phyloP scores from a whole-genome alignment of 2,329 filamentous ascomycete species.

The Aureobasidium uvarum region DNA sequence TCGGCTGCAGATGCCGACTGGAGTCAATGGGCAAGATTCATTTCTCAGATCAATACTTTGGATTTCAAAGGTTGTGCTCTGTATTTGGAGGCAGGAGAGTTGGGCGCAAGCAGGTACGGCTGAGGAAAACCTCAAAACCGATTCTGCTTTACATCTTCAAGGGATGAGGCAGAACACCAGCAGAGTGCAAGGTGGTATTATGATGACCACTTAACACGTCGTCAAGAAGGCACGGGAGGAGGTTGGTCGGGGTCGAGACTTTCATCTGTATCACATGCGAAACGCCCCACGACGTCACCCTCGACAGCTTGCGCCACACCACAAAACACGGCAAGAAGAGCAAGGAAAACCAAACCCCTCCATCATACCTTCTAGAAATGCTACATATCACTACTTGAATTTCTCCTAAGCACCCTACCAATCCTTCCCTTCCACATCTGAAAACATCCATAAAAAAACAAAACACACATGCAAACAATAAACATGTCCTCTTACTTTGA shows the following conservation, averaged over 20 bases:
- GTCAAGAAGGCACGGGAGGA: background rate
- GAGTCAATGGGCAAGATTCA: background rate
- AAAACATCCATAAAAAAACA: background rate
- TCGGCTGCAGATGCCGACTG: background rate
- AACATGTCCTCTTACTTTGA: constrained; percentile 38
- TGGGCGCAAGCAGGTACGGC: no score
- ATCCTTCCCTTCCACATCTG: background rate
- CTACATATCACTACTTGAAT: background rate
- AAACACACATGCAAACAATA: background rate
- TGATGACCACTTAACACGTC: background rate
- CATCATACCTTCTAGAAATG: background rate
- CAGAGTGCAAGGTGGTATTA: background rate
- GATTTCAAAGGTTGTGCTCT: background rate
- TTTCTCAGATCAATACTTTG: background rate
- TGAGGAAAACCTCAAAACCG: no score
- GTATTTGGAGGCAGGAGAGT: background rate
- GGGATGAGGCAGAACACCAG: background rate
- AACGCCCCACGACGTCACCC: background rate
- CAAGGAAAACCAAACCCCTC: background rate
- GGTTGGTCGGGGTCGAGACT: constrained; percentile 1
- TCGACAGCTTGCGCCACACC: constrained; percentile 19
- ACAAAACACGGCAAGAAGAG: constrained; percentile 5
- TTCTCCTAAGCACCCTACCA: background rate
- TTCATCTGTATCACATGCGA: background rate
- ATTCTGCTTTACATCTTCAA: no score